Percentiles rank a stretch among this genome's conserved stretches.
These are phyloP conservation scores for Pseudisothecium myosuroides DNA, from an alignment of 225 moss, liverwort and hornwort species.

Conservation along the genomic window DNA sequence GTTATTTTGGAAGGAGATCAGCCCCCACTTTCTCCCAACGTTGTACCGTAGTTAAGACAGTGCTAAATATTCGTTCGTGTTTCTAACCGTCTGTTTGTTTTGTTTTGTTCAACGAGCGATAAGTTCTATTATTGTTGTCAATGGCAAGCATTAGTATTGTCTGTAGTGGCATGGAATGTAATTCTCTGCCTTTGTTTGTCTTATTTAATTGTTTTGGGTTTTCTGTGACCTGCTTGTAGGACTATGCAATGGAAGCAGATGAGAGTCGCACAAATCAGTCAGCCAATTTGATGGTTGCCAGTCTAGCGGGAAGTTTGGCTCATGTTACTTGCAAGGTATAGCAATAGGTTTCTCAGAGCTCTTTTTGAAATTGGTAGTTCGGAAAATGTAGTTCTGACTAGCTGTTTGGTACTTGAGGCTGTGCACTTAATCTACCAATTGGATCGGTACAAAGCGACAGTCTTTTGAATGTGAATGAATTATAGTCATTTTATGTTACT, in stretches of 20 bases:
- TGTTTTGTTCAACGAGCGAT: background rate
- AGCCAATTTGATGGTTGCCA: constrained; percentile 97
- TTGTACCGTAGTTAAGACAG: background rate
- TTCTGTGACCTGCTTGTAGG: constrained; percentile 22
- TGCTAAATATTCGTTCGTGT: background rate
- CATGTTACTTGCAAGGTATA: constrained; percentile 89
- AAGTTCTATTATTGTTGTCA: background rate
- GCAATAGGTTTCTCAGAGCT: background rate
- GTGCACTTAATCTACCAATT: background rate
- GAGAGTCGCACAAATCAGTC: constrained; percentile 75
- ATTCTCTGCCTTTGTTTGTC: background rate
- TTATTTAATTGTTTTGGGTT: background rate
- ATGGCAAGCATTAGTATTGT: background rate
- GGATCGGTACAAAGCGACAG: background rate
- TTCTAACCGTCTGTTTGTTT: background rate
- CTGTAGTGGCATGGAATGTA: background rate
- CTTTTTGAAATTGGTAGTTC: background rate
- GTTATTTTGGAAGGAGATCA: background rate
- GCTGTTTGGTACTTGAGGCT: background rate
- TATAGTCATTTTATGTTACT: background rate
- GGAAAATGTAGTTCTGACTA: background rate
- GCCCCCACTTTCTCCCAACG: background rate
- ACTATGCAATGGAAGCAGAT: constrained; percentile 94
- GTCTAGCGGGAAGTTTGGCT: constrained; percentile 88
- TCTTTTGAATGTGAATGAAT: background rate